These are phyloP conservation scores for Chenopodium quinoa DNA, from an alignment of 148 eudicot genomes.

Conservation along the genomic window DNA sequence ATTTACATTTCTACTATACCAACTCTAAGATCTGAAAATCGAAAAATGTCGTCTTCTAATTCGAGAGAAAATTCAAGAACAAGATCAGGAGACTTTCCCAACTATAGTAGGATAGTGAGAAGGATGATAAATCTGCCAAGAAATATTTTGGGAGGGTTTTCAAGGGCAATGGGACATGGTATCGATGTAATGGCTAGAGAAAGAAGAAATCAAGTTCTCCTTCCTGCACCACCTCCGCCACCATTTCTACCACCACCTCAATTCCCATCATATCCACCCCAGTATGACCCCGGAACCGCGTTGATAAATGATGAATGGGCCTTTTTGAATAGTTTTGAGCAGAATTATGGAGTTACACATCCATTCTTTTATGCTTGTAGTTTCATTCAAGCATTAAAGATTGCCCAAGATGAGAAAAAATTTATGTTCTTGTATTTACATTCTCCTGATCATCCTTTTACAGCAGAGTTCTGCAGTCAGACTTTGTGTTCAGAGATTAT, in stretches of 20 bases:
- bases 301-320: conserved; percentile 57
- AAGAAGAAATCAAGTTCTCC: conserved; percentile 41
- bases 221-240: conserved; percentile 34
- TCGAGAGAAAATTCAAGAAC: conserved; percentile 40
- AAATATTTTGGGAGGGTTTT: conserved; percentile 59
- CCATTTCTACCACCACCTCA: conserved; percentile 35
- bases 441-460: conserved; percentile 70
- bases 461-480: conserved; percentile 57
- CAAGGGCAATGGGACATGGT: conserved; percentile 64
- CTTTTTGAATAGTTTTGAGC: conserved; percentile 64
- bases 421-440: conserved; percentile 78
- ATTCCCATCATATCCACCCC: conserved; percentile 32
- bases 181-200: conserved; percentile 46
- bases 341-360: conserved; percentile 54
- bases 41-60: conserved; percentile 28
- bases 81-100: conserved; percentile 26
- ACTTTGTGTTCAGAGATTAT: conserved; percentile 74
- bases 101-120: conserved; percentile 28
- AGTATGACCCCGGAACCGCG: conserved; percentile 10
- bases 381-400: conserved; percentile 60
- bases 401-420: conserved; percentile 67
- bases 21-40: background rate
- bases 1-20: background rate
- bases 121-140: conserved; percentile 77
- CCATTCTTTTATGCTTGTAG: conserved; percentile 89